Conservation (phyloP, 2,329 filamentous ascomycete genomes). For the Tolypocladium nubicola region DNA sequence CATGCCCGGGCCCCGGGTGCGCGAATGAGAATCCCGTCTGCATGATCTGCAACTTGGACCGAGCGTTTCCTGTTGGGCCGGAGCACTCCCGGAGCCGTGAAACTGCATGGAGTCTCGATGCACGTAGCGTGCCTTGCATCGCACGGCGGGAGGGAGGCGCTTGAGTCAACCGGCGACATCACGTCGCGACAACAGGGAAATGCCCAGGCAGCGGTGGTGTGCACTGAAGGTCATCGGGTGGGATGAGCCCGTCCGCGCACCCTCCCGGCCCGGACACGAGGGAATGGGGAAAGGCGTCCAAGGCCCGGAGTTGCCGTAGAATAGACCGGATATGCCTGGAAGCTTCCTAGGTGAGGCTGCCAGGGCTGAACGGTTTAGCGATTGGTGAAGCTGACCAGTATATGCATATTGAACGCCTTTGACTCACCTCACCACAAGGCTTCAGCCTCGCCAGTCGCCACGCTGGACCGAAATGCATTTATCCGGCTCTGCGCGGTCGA, state of each 20-base stretch:
- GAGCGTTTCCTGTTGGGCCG: constrained; percentile 15
- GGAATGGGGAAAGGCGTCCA: not conserved
- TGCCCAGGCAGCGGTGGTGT: not conserved
- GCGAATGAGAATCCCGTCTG: constrained; percentile 6
- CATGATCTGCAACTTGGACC: constrained; percentile 19
- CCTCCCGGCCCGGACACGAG: not conserved
- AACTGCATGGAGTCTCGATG: not conserved
- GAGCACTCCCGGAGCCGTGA: constrained; percentile 4
- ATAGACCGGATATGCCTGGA: not conserved
- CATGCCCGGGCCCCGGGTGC: constrained; percentile 12
- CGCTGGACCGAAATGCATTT: too few relatives aligned
- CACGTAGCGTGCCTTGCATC: constrained; percentile 11
- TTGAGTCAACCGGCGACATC: not conserved
- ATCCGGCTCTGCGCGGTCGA: not conserved
- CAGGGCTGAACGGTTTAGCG: not conserved
- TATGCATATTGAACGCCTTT: not conserved
- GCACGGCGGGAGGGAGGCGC: not conserved
- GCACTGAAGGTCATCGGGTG: not conserved
- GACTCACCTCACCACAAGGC: not conserved
- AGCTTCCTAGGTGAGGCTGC: not conserved
- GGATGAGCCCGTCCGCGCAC: not conserved
- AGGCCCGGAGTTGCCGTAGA: not conserved
- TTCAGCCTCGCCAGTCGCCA: not conserved
- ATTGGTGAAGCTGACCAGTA: not conserved
- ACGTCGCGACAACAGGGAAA: not conserved